Conservation (phyloP, 164 flowering plant species). For the Macadamia integrifolia region DNA sequence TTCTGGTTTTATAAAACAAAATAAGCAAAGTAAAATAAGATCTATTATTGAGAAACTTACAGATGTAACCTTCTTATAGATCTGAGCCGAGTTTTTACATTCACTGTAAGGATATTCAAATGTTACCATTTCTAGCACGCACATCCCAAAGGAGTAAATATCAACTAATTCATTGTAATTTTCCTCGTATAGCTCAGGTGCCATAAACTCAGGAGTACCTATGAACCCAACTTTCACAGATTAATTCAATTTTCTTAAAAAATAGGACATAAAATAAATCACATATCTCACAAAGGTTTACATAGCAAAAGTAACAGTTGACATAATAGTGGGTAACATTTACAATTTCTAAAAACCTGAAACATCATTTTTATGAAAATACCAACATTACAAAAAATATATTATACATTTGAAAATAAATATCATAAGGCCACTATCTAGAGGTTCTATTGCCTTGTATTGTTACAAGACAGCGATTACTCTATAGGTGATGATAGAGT, state of each 20-base stretch:
- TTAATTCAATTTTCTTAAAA: no score
- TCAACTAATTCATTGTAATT: constrained; percentile 62
- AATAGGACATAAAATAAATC: no score
- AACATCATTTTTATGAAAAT: no score
- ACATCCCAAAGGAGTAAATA: constrained; percentile 73
- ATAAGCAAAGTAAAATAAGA: neutral
- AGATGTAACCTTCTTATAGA: constrained; percentile 53
- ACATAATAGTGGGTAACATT: no score
- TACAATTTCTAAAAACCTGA: no score
- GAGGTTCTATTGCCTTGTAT: no score
- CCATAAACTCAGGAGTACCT: constrained; percentile 46
- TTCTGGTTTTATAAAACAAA: neutral
- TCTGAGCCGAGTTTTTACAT: constrained; percentile 59
- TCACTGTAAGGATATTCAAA: constrained; percentile 5
- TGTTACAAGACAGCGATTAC: no score
- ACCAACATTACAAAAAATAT: no score
- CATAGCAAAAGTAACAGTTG: no score
- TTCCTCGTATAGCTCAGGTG: constrained; percentile 6
- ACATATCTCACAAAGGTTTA: no score
- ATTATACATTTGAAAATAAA: no score
- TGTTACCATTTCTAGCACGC: constrained; percentile 38
- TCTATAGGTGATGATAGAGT: neutral
- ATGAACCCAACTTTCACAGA: constrained; percentile 2
- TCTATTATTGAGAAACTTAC: constrained; percentile 30
- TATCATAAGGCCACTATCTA: no score